phyloP scores from a whole-genome alignment of 2,329 filamentous ascomycete genomes.

The Mycosphaerella sp. region DNA sequence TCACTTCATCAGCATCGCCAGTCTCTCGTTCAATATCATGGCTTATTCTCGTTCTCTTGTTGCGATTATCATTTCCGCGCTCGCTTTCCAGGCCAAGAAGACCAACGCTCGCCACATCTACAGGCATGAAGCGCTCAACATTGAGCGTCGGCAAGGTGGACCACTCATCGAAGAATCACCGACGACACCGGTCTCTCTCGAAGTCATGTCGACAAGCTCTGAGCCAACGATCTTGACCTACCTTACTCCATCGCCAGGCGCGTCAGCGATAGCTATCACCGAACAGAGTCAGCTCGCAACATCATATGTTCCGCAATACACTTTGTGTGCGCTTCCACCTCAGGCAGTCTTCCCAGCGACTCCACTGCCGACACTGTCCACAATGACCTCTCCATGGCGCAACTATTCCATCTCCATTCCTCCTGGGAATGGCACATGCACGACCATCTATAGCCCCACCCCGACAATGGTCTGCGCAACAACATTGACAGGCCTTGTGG shows the following conservation, averaged over 20 bases:
- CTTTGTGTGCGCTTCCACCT: conserved; percentile 38
- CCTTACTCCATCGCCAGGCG: conserved; percentile 40
- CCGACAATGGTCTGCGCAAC: conserved; percentile 41
- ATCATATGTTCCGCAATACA: conserved; percentile 39
- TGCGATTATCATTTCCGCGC: conserved; percentile 11
- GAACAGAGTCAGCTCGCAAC: conserved; percentile 40
- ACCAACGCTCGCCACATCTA: conserved; percentile 20
- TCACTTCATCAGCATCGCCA: conserved; percentile 3
- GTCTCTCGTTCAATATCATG: conserved; percentile 18
- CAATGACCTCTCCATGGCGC: conserved; percentile 32
- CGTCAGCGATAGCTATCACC: conserved; percentile 38
- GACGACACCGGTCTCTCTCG: conserved; percentile 7
- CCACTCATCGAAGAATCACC: conserved; percentile 16
- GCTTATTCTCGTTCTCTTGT: conserved; percentile 17
- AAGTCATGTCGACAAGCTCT: conserved; percentile 15
- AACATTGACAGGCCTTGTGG: conserved; percentile 37
- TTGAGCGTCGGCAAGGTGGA: conserved; percentile 24
- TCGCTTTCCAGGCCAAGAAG: conserved; percentile 19
- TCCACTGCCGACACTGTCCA: conserved; percentile 26
- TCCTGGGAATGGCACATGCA: conserved; percentile 34
- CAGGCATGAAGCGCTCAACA: conserved; percentile 29
- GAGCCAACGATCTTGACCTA: conserved; percentile 31
- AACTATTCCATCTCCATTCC: conserved; percentile 34
- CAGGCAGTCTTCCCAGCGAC: conserved; percentile 32
- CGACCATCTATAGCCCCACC: conserved; percentile 37